Evolutionary conservation across 2,329 filamentous ascomycete genomes (phyloP).

Genomic region (Colletotrichum siamense): DNA sequence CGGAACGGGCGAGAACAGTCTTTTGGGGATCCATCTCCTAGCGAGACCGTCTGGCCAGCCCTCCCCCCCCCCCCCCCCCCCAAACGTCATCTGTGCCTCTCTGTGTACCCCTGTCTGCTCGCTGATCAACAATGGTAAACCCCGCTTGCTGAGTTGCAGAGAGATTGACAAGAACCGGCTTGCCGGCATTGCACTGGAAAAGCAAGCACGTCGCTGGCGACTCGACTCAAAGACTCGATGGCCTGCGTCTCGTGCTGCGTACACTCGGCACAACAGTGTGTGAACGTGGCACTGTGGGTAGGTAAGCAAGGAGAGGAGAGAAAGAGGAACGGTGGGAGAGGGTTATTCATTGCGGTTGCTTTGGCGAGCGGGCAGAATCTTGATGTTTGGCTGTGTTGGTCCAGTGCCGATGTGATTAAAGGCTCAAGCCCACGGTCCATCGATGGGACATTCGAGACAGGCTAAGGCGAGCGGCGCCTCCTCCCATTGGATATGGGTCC

Average conservation of each 20-base stretch:
- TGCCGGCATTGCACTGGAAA: neutral
- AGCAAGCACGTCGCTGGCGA: neutral
- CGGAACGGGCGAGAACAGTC: slow-evolving; percentile 8
- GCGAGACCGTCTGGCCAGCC: neutral
- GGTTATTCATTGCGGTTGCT: neutral
- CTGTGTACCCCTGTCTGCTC: neutral
- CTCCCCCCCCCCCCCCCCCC: too few species aligned
- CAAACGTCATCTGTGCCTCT: neutral
- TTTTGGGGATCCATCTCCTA: neutral
- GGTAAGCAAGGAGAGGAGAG: too few species aligned
- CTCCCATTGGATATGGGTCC: slow-evolving; percentile 13
- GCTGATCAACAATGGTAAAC: neutral
- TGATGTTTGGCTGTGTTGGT: slow-evolving; percentile 2
- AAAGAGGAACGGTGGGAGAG: too few species aligned
- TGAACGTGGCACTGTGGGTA: too few species aligned
- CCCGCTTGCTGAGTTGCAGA: slow-evolving; percentile 1
- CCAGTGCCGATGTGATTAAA: slow-evolving; percentile 20
- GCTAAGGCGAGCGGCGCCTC: neutral
- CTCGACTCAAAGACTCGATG: too few species aligned
- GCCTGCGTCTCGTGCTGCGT: neutral
- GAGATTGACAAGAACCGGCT: neutral
- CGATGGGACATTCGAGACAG: slow-evolving; percentile 14
- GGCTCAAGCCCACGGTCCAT: slow-evolving; percentile 4
- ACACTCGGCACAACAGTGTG: too few species aligned
- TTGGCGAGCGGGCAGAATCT: neutral